Percentiles rank a stretch among this genome's conserved stretches.
phyloP scores from a whole-genome alignment of 768 basidiomycete species.

The Boletellus emodensis region DNA sequence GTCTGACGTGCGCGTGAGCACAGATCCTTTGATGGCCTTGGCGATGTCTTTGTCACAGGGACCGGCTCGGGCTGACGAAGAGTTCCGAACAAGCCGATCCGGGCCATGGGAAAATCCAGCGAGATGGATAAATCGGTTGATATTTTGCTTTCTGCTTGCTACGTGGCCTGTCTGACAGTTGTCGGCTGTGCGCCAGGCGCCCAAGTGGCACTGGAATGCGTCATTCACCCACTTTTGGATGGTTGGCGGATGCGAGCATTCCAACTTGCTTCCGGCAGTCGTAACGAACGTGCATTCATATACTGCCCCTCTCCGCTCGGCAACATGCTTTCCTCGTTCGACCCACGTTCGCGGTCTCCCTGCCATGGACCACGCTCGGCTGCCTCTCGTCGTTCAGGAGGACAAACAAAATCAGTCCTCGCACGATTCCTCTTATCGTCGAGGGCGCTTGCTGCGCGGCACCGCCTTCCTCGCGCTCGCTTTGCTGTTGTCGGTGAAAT shows the following conservation, averaged over 20 bases:
- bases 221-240: constrained; percentile 8
- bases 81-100: too few relatives aligned
- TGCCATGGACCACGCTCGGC: neutral
- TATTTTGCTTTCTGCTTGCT: too few relatives aligned
- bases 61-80: too few relatives aligned
- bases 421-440: neutral
- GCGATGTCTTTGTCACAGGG: too few relatives aligned
- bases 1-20: too few relatives aligned
- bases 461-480: constrained; percentile 12
- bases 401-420: constrained; percentile 3
- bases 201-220: neutral
- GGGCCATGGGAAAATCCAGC: too few relatives aligned
- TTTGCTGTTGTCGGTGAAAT: constrained; percentile 12
- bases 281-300: constrained; percentile 26
- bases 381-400: constrained; percentile 5
- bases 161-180: too few relatives aligned
- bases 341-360: constrained; percentile 4
- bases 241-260: constrained; percentile 2
- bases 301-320: neutral
- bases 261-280: constrained; percentile 1
- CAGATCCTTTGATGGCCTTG: too few relatives aligned
- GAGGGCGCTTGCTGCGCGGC: constrained; percentile 1
- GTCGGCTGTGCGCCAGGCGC: too few relatives aligned
- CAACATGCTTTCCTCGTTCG: constrained; percentile 1
- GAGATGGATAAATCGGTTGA: too few relatives aligned